phyloP scores from a whole-genome alignment of 2,329 filamentous ascomycete species.

The Colletotrichum truncatum region DNA sequence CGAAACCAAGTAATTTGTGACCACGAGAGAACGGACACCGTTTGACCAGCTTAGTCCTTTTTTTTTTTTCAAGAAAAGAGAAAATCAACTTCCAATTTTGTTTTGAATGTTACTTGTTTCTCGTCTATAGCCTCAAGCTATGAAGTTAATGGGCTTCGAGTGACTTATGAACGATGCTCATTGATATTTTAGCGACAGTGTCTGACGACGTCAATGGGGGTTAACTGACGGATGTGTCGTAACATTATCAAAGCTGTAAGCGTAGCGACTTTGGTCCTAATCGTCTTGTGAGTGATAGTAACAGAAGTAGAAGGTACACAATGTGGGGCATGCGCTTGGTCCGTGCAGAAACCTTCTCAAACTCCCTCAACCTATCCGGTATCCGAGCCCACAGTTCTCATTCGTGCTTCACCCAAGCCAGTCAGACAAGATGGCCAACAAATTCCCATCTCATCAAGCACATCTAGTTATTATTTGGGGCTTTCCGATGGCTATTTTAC shows the following conservation, averaged over 20 bases:
- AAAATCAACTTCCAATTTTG: background rate
- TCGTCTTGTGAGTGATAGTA: slow-evolving; percentile 12
- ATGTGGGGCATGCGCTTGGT: slow-evolving; percentile 14
- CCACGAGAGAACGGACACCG: background rate
- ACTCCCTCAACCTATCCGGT: slow-evolving; percentile 50
- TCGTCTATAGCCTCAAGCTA: too few relatives aligned
- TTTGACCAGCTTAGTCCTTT: background rate
- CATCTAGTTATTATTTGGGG: too few relatives aligned
- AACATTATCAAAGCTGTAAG: too few relatives aligned
- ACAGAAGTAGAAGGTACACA: slow-evolving; percentile 45
- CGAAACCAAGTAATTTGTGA: background rate
- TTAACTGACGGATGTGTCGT: too few relatives aligned
- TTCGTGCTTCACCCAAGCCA: slow-evolving; percentile 15
- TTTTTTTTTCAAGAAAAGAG: too few relatives aligned
- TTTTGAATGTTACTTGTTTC: too few relatives aligned
- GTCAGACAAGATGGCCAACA: background rate
- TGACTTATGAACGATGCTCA: background rate
- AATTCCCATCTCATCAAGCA: too few relatives aligned
- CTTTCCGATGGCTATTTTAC: too few relatives aligned
- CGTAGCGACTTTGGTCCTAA: too few relatives aligned
- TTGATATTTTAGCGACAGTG: too few relatives aligned
- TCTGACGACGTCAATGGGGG: too few relatives aligned
- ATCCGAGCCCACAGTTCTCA: too few relatives aligned
- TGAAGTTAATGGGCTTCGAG: background rate
- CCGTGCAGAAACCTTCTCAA: slow-evolving; percentile 60